Conservation (phyloP, 164 flowering plant genomes). For the Berberis vulgaris region DNA sequence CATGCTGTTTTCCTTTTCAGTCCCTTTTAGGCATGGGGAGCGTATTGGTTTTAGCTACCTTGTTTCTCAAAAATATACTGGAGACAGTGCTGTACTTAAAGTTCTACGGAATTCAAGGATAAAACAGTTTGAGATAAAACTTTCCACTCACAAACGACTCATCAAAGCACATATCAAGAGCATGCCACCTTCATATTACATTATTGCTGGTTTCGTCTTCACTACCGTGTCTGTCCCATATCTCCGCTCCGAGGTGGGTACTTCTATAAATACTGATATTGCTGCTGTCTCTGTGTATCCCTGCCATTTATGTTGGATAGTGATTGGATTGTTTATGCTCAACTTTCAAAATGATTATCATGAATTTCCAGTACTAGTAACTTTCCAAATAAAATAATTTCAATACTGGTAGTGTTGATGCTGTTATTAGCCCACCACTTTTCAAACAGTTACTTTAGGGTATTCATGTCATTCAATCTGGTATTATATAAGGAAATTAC, state of each 20-base stretch:
- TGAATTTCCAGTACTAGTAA: no score
- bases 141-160: constrained; percentile 53
- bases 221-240: constrained; percentile 74
- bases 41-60: constrained; percentile 97
- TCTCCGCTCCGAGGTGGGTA: constrained; percentile 79
- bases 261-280: neutral
- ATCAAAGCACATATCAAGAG: constrained; percentile 73
- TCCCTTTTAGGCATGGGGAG: constrained; percentile 94
- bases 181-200: constrained; percentile 81
- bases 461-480: no score
- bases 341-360: neutral
- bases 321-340: neutral
- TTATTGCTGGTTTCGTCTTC: constrained; percentile 85
- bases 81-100: constrained; percentile 59
- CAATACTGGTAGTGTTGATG: no score
- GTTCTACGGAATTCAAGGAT: constrained; percentile 62
- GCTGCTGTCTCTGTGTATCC: neutral
- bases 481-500: no score
- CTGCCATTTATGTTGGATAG: neutral
- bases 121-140: constrained; percentile 46
- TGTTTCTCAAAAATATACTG: constrained; percentile 88
- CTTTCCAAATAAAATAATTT: no score
- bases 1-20: constrained; percentile 32
- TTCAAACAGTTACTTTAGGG: no score
- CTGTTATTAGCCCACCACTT: no score